Conservation (phyloP, 768 basidiomycete species). For the Guyanaporus albipodus region DNA sequence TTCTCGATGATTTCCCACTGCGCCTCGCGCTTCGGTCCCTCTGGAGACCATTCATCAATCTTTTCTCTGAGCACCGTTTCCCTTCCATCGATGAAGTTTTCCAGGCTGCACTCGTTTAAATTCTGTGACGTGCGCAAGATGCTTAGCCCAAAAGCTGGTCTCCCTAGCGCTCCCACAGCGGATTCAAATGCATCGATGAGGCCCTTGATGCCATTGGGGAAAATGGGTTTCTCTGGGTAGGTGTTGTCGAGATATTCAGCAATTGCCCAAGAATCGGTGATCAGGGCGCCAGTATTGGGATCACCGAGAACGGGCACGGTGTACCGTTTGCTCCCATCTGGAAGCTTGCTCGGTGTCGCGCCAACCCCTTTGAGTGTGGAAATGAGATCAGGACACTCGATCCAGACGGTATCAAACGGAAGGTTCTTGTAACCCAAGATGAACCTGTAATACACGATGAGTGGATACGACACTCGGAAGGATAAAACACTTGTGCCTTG, state of each 20-base stretch:
- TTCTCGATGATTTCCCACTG: constrained; percentile 26
- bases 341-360: constrained; percentile 14
- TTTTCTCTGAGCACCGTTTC: constrained; percentile 30
- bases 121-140: constrained; percentile 23
- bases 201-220: constrained; percentile 21
- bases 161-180: not conserved
- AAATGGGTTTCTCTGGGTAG: constrained; percentile 31
- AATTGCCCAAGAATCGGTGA: constrained; percentile 32
- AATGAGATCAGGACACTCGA: constrained; percentile 34
- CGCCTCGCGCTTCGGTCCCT: constrained; percentile 30
- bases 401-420: constrained; percentile 32
- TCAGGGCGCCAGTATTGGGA: constrained; percentile 24
- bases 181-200: constrained; percentile 23
- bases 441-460: constrained; percentile 19
- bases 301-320: constrained; percentile 36
- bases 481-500: constrained; percentile 24
- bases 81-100: constrained; percentile 37
- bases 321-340: constrained; percentile 21
- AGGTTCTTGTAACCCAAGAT: constrained; percentile 32
- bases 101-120: constrained; percentile 34
- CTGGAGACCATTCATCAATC: constrained; percentile 39
- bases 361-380: constrained; percentile 26
- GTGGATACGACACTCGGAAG: not conserved
- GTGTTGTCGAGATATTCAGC: constrained; percentile 35
- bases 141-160: constrained; percentile 9